phyloP scores from a whole-genome alignment of 2,329 filamentous ascomycete species.

The Fusarium brevicatenulatum region DNA sequence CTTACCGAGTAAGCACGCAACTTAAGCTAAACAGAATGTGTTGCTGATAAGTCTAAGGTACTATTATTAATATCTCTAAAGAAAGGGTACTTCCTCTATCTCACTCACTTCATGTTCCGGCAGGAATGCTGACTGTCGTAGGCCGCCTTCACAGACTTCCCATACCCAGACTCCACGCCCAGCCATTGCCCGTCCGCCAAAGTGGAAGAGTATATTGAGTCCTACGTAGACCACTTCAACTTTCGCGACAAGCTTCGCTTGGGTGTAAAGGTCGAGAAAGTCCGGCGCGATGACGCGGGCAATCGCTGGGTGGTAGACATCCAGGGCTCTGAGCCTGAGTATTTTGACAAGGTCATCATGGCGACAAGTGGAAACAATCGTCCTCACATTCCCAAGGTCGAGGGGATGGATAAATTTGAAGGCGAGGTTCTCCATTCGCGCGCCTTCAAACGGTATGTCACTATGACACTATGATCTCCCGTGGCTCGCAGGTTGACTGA shows the following conservation, averaged over 20 bases:
- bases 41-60: slow-evolving; percentile 31
- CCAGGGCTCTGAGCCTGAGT: slow-evolving; percentile 30
- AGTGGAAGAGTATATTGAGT: slow-evolving; percentile 48
- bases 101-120: fast-evolving
- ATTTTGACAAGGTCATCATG: slow-evolving; percentile 53
- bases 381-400: slow-evolving; percentile 50
- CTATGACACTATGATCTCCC: too few species aligned
- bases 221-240: slow-evolving; percentile 49
- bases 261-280: slow-evolving; percentile 31
- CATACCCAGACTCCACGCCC: slow-evolving; percentile 44
- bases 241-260: slow-evolving; percentile 42
- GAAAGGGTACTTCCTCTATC: slow-evolving; percentile 35
- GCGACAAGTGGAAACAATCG: slow-evolving; percentile 48
- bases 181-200: slow-evolving; percentile 40
- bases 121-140: background rate
- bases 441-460: slow-evolving; percentile 47
- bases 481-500: fast-evolving
- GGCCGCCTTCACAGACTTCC: slow-evolving; percentile 51
- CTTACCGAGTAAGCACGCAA: slow-evolving; percentile 45
- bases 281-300: slow-evolving; percentile 32
- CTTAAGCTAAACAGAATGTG: background rate
- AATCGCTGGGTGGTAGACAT: slow-evolving; percentile 45
- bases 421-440: slow-evolving; percentile 54
- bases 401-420: slow-evolving; percentile 50
- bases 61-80: slow-evolving; percentile 48